phyloP scores from a whole-genome alignment of 208 protist genomes.

The Trichomonas tenax region DNA sequence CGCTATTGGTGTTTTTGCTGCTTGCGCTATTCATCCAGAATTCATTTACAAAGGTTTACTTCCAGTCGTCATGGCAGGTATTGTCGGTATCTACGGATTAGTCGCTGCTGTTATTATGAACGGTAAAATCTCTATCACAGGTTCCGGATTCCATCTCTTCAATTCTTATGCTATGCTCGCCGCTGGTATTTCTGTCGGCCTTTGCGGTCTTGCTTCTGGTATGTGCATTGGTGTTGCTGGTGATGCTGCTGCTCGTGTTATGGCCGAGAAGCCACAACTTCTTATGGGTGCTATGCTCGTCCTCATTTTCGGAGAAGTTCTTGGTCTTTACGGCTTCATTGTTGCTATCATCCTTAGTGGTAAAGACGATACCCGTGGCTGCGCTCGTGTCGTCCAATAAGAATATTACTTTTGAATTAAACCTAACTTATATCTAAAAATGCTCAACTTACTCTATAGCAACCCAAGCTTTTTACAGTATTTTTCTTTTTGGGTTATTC shows the following conservation, averaged over 20 bases:
- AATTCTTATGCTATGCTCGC: background rate
- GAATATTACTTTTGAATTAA: no score
- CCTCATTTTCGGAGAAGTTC: constrained; percentile 21
- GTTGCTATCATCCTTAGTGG: background rate
- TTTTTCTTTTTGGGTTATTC: no score
- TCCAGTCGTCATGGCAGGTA: constrained; percentile 19
- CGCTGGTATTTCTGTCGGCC: background rate
- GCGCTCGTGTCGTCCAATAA: background rate
- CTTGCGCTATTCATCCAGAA: background rate
- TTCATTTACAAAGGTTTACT: background rate
- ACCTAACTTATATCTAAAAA: no score
- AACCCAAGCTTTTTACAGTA: no score
- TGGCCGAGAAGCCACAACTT: background rate
- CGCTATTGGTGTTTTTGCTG: constrained; percentile 11
- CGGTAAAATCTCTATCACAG: background rate
- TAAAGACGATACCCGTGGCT: background rate
- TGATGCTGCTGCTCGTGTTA: constrained; percentile 13
- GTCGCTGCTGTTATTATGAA: background rate
- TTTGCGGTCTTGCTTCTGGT: background rate
- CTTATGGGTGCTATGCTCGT: constrained; percentile 14
- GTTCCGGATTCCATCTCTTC: background rate
- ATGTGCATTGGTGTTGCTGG: constrained; percentile 20
- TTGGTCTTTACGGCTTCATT: constrained; percentile 23
- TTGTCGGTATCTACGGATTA: constrained; percentile 22
- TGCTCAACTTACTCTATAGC: no score